Conservation (phyloP, 108 stramenopile genomes). For the Asterionellopsis glacialis region DNA sequence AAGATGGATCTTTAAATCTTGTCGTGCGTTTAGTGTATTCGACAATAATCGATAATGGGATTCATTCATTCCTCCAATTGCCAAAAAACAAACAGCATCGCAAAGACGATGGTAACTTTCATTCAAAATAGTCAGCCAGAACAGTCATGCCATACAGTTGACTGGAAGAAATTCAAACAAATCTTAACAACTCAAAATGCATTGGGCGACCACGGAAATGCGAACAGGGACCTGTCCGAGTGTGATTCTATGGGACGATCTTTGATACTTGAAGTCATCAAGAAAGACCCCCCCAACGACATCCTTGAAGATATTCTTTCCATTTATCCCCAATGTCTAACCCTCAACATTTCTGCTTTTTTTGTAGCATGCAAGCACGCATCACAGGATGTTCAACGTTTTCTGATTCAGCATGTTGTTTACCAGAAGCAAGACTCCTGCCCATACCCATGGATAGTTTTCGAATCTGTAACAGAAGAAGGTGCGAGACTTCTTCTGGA, state of each 20-base stretch:
- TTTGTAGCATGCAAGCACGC: constrained; percentile 13
- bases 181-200: too few relatives aligned
- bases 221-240: too few relatives aligned
- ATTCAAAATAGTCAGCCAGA: too few relatives aligned
- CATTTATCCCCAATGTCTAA: constrained; percentile 13
- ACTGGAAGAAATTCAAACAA: too few relatives aligned
- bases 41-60: too few relatives aligned
- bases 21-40: too few relatives aligned
- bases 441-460: constrained; percentile 25
- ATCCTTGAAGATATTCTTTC: constrained; percentile 11
- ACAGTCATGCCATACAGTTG: too few relatives aligned
- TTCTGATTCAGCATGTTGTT: constrained; percentile 5
- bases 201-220: too few relatives aligned
- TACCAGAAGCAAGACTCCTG: constrained; percentile 1
- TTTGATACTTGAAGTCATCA: constrained; percentile 6
- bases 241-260: constrained; percentile 6
- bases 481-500: constrained; percentile 7
- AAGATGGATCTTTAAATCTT: too few relatives aligned
- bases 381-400: neutral
- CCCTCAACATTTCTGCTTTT: constrained; percentile 22
- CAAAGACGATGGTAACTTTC: too few relatives aligned
- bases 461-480: constrained; percentile 5
- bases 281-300: constrained; percentile 8
- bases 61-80: too few relatives aligned
- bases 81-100: too few relatives aligned